Evolutionary conservation across 768 basidiomycete genomes (phyloP), one percentile per base, ranked within the genome.

Genomic region (Lactarius psammicola): DNA sequence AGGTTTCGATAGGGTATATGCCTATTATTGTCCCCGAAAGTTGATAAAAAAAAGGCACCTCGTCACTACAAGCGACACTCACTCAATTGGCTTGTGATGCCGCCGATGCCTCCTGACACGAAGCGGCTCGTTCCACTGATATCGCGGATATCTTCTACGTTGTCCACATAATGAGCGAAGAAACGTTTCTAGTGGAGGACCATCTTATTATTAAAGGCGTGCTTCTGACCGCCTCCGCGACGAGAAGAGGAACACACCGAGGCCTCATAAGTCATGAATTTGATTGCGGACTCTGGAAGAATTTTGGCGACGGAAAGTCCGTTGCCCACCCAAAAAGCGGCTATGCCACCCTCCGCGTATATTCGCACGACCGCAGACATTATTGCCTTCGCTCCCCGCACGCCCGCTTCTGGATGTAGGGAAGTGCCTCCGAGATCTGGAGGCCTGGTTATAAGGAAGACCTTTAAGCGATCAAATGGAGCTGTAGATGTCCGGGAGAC

Each of bases 321-420:
- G 73, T 94, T 97, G 7, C 97, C 97, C n/a, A 95, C 94, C 96
- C 97, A 99, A 75, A 98, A 99, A 3, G 89, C 92, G 59, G 88
- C 81, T 18, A 97, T 77, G 8, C 95, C 95, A 36, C 94, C 94
- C 76, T 98, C 94, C 1, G 85, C 77, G 74, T 97, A 97, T 72
- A 99, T 92, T 57, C 89, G 86, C 36, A 80, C 78, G 34, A 95
- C 80, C 3, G 95, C 97, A 49, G 81, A 80, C 36, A 78, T 79
- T 26, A 99, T 87, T 33, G 89, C 82, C 68, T 81, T 86, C 67
- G 85, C 70, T 15, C 89, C 87, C 56, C 80, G 74, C n/a, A 83
- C 72, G 68, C 78, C 75, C 59, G 81, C 77, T 71, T 78, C 79
- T 11, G 79, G 76, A 28, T 78, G 74, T 40, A 84, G 68, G 6